Evolutionary conservation across 352 stramenopile species (phyloP), one percentile per base, ranked within the genome.

Genomic region (Phytophthora palmivora): DNA sequence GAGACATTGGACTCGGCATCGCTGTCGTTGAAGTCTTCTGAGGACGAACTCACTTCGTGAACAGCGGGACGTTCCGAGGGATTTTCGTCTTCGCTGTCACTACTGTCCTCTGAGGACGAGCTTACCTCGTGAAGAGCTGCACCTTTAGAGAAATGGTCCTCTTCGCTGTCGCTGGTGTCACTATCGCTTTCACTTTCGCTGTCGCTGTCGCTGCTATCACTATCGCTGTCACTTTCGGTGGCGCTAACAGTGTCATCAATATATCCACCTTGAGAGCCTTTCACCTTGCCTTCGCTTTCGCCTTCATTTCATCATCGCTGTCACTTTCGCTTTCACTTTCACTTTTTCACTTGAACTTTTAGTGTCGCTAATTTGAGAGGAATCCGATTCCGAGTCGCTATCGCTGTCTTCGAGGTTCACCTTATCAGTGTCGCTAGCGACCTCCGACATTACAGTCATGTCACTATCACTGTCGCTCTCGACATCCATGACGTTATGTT

Each of bases 371-470:
- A 12, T 33, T 47, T 22, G 28, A 32, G 33, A 59, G 4, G 10
- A 11, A 18, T 41, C 21, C 10, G 42, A 34, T 19, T 46, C 43
- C 11, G 32, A 42, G 32, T 36, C 19, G 18, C 22, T 55, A 46
- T 37, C 32, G 32, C 22, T 55, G 22, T 54, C 32, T 33, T n/a
- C 21, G n/a, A 21, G 11, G 4, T 37, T n/a, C 24, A 6, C 6
- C 6, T 21, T 22, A 14, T 49, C 42, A 12, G 28, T 18, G 11
- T 52, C 45, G 22, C 16, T 43, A 6, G 56, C 45, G 32, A 6
- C 18, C 33, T 65, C 30, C 4, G 47, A 65, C 41, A 51, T 59
- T 1, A 65, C 12, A 41, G 38, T 43, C n/a, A 34, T 28, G 3
- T 34, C 30, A 34, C 30, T 33, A 14, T 48, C 49, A 33, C 19